Conservation (phyloP, 1,139 yeast genomes). For the Kodamaea derodonti region DNA sequence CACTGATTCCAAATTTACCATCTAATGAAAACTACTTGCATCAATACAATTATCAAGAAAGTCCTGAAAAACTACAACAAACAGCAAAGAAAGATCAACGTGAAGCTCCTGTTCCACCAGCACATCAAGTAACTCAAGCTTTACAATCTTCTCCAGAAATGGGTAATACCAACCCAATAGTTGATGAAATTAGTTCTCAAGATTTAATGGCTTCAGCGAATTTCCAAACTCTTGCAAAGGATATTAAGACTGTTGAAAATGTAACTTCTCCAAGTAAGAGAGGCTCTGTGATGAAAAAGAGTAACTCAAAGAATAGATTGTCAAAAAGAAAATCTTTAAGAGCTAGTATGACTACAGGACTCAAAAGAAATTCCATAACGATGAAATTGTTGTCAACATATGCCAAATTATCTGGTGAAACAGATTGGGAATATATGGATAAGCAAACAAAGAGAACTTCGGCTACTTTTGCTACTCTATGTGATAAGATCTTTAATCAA, state of each 20-base stretch:
- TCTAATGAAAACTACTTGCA: constrained; percentile 30
- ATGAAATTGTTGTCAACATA: constrained; percentile 66
- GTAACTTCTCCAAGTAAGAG: constrained; percentile 21
- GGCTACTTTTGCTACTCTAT: constrained; percentile 70
- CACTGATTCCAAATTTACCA: constrained; percentile 41
- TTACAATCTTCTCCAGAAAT: constrained; percentile 11
- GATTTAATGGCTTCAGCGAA: constrained; percentile 32
- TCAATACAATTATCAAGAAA: constrained; percentile 6
- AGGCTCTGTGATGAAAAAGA: constrained; percentile 26
- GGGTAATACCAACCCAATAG: constrained; percentile 21
- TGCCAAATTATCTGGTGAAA: constrained; percentile 64
- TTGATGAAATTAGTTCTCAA: constrained; percentile 19
- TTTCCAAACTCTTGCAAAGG: constrained; percentile 7
- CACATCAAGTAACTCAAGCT: constrained; percentile 7
- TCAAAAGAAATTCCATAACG: constrained; percentile 68
- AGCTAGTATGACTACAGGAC: constrained; percentile 40
- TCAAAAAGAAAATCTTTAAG: constrained; percentile 39
- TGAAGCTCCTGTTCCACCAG: constrained; percentile 8
- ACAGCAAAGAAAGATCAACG: neutral
- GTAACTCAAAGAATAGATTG: constrained; percentile 30
- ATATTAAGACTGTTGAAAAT: constrained; percentile 2
- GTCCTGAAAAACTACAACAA: constrained; percentile 2
- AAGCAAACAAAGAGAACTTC: constrained; percentile 73
- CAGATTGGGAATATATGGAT: constrained; percentile 68
- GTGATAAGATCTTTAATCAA: constrained; percentile 69